Evolutionary conservation across 306 rosid genomes (phyloP), one percentile per base, ranked within the genome.

Genomic region (Ziziphus jujuba): DNA sequence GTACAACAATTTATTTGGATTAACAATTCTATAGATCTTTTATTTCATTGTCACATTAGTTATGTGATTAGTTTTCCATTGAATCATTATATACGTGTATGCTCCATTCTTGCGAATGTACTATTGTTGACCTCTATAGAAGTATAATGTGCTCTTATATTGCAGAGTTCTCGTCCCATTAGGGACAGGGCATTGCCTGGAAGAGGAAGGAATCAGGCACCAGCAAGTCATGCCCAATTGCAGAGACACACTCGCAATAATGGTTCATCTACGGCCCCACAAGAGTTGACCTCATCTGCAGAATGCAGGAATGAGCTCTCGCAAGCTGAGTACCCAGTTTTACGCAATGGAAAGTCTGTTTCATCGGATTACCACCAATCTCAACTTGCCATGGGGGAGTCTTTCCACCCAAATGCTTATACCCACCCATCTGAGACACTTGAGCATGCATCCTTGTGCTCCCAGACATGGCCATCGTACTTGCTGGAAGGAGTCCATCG

Each of bases 181-280:
- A 80, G 76, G 78, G 87, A 80, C 65, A 75, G 81, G 78, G 70
- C 76, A 54, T 60, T 56, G 15, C 58, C 74, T 54, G 84, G 79
- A 43, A 84, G 82, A 77, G 90, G 81, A 73, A 84, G 87, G 80
- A 75, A 73, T 54, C 84, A 67, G 56, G 80, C 75, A 33, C 74
- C 72, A 1, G 78, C 76, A 81, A 36, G 56, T 55, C 78, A 75
- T 51, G 83, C 72, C 21, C 87, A 75, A 65, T 64, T 65, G 49
- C 87, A 77, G 65, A 80, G 89, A 74, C 61, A 70, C 22, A 0
- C 71, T 66, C 65, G 67, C 25, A 71, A 61, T 40, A 78, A 71
- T 71, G 84, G 85, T 72, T 33, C 84, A 12, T 38, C 78, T 74
- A 71, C 57, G 31, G 65, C 77, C 66, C 75, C 82, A 56, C 82